Percentiles rank a stretch among this genome's conserved stretches.
Evolutionary conservation across 257 asterid genomes (phyloP).

Genomic region (Capsicum pubescens): DNA sequence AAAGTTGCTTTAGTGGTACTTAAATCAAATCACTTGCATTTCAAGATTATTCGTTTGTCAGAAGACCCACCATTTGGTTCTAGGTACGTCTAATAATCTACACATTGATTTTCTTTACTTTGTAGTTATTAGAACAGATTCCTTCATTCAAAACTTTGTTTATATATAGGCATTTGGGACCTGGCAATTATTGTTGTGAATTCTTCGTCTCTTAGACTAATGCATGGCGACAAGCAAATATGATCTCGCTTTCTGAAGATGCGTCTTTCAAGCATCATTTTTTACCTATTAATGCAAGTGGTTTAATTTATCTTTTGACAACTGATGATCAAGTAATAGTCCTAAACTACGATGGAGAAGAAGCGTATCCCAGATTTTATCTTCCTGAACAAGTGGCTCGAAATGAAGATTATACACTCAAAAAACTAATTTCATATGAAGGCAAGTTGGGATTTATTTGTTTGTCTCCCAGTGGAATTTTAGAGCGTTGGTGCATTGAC

Average conservation of each 20-base stretch:
- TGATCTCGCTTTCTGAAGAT: not conserved
- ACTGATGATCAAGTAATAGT: slow-evolving; percentile 11
- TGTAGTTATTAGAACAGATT: no score
- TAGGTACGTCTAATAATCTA: no score
- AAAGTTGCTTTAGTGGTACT: no score
- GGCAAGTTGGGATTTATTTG: slow-evolving; percentile 33
- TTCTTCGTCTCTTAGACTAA: no score
- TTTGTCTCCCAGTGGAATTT: not conserved
- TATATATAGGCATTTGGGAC: no score
- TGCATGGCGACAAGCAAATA: no score
- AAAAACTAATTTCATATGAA: slow-evolving; percentile 23
- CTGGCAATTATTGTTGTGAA: no score
- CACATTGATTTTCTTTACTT: no score
- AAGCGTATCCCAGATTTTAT: not conserved
- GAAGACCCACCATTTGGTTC: no score
- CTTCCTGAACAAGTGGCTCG: not conserved
- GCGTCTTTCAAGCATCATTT: not conserved
- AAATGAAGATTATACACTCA: not conserved
- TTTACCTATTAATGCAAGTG: not conserved
- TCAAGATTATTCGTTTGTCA: no score
- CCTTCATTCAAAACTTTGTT: no score
- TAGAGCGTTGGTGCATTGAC: not conserved
- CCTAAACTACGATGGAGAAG: not conserved
- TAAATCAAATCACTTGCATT: no score
- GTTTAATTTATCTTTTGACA: slow-evolving; percentile 28